Base-by-base conservation (phyloP, 1,284 basidiomycete genomes). In the Taiwanofungus camphoratus region DNA sequence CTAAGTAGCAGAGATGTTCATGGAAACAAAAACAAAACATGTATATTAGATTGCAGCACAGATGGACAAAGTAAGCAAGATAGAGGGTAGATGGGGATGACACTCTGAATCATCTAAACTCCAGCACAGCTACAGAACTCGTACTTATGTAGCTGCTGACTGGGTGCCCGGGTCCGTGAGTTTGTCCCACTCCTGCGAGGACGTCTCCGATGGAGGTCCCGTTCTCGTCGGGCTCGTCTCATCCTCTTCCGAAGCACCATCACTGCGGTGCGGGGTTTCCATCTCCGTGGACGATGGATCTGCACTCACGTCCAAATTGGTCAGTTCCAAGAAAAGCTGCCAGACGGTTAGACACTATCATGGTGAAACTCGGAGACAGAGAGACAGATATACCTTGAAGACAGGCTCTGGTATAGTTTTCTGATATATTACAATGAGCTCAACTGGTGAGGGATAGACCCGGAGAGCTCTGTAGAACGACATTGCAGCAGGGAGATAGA, bases 401-500 rank as follows among this genome's bases (percentile, higher is more conserved):
- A 97, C 77, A 36, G 87, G 79, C 42, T 81, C 77, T 9, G 92
- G 90, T 35, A 95, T 81, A 34, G 92, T 93, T 69, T 90, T 89
- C 68, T 97, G 84, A 64, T 96, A 96, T 58, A 97, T 91, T 63
- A 83, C 77, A 55, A 95, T 84, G 52, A 97, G 79, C 64, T 97
- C 93, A 34, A 92, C 79, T 8, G 92, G 92, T 37, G 87, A 80
- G 44, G 94, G 95, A 70, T 98, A 99, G 35, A 96, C 93, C 46
- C 90, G 81, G 50, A 98, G 79, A 4, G 92, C 95, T 47, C 89
- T 81, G 77, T 86, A 98, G 78, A 98, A 98, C 42, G 86, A 80
- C 58, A 90, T 70, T 21, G 96, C 93, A 5, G 95, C 86, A 15
- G 82, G 74, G 36, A 95, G 73, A 58, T 86, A 71, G 65, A 82